These are phyloP conservation scores for Penicillium fimorum DNA, from an alignment of 495 filamentous ascomycete genomes.

Conservation along the genomic window DNA sequence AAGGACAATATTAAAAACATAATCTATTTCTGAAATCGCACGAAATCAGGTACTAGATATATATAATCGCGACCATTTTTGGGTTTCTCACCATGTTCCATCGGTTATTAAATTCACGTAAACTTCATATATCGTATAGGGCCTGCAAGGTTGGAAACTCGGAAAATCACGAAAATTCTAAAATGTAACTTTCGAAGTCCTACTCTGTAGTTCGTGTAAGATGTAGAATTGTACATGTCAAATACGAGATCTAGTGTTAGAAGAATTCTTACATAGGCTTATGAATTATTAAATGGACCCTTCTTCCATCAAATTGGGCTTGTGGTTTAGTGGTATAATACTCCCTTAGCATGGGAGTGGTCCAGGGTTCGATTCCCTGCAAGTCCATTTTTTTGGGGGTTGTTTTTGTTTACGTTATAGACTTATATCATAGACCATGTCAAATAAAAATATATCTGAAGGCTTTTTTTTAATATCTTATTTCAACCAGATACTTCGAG, in stretches of 20 bases:
- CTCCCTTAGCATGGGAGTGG: slow-evolving; percentile 51
- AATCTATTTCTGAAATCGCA: background rate
- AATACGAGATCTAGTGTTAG: no score
- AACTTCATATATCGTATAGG: background rate
- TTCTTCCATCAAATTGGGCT: slow-evolving; percentile 24
- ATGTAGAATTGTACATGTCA: no score
- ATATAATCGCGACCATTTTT: background rate
- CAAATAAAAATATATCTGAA: no score
- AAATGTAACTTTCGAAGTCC: background rate
- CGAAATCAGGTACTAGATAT: background rate
- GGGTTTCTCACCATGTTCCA: background rate
- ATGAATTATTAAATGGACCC: background rate
- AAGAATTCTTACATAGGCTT: background rate
- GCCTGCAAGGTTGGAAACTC: background rate
- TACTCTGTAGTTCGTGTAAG: background rate
- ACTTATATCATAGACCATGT: no score
- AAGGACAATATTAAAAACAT: background rate
- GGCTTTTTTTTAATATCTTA: no score
- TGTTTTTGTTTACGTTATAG: no score
- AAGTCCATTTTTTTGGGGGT: slow-evolving; percentile 30
- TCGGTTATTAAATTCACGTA: background rate
- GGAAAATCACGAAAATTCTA: background rate
- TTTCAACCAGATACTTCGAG: no score
- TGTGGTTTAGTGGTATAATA: slow-evolving; percentile 50
- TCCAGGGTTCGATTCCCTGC: slow-evolving; percentile 60